Conservation (phyloP, 108 stramenopile species). For the Nitzschia palea region DNA sequence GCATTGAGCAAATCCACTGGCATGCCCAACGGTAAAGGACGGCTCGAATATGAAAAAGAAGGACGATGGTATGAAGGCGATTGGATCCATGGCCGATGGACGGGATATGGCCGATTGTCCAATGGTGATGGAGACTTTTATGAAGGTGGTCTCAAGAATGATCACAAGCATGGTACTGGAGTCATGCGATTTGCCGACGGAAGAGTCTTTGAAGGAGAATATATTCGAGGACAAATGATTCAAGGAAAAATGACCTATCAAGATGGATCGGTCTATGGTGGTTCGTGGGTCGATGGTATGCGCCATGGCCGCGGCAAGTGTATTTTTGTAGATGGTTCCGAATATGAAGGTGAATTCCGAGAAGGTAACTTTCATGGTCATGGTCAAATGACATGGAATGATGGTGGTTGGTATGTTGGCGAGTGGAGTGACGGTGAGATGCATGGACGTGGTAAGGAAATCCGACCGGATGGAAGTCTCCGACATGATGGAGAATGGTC, state of each 20-base stretch:
- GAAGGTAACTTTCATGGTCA: constrained; percentile 56
- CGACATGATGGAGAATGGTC: constrained; percentile 59
- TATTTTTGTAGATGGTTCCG: constrained; percentile 48
- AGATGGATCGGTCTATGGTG: constrained; percentile 44
- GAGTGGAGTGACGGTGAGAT: constrained; percentile 63
- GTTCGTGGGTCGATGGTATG: constrained; percentile 55
- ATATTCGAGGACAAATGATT: constrained; percentile 54
- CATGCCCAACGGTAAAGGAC: constrained; percentile 58
- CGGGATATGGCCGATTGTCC: constrained; percentile 44
- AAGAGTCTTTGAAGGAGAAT: constrained; percentile 51
- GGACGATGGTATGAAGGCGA: constrained; percentile 62
- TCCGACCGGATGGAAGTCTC: constrained; percentile 45
- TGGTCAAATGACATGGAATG: constrained; percentile 56
- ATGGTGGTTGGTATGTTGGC: constrained; percentile 55
- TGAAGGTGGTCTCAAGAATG: constrained; percentile 57
- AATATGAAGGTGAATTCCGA: constrained; percentile 55
- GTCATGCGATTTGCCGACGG: constrained; percentile 57
- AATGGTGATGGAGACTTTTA: constrained; percentile 60
- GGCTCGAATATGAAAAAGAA: constrained; percentile 55
- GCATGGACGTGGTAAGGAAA: constrained; percentile 52
- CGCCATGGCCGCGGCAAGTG: constrained; percentile 49
- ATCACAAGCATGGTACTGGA: constrained; percentile 56
- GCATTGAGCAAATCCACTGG: constrained; percentile 43
- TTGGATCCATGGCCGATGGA: constrained; percentile 62
- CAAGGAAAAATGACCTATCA: constrained; percentile 58